A percentile compares a stretch with the other conserved stretches of the same genome.
Evolutionary conservation across 176 grass and related monocot species (phyloP).

Genomic region (Bonia amplexicaulis): DNA sequence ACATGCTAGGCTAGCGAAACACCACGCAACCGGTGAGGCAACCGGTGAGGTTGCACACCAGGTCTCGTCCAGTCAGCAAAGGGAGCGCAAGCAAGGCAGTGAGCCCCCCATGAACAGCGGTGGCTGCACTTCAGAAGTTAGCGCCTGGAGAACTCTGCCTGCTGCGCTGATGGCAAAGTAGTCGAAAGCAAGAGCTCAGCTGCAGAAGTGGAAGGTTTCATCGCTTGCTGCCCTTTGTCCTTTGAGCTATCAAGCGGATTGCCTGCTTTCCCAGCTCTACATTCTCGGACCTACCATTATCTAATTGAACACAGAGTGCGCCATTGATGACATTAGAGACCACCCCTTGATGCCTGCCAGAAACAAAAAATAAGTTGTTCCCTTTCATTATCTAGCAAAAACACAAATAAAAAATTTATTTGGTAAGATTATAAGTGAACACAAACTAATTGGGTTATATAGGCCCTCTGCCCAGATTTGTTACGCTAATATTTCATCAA

Average conservation of each 20-base stretch:
- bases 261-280: conserved; percentile 62
- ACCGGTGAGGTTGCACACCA: conserved; percentile 15
- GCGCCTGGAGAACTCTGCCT: conserved; percentile 2
- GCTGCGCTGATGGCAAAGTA: background rate
- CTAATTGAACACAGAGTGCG: conserved; percentile 41
- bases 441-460: background rate
- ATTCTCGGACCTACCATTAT: conserved; percentile 55
- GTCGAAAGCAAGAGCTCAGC: background rate
- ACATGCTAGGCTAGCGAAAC: conserved; percentile 29
- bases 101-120: background rate
- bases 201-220: conserved; percentile 22
- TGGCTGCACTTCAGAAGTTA: background rate
- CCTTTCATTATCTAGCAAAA: background rate
- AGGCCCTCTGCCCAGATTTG: background rate
- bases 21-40: background rate
- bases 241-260: conserved; percentile 63
- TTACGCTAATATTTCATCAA: background rate
- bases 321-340: conserved; percentile 43
- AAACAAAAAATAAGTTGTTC: background rate
- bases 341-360: conserved; percentile 60
- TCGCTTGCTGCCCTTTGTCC: conserved; percentile 37
- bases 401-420: background rate
- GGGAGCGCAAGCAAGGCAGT: background rate
- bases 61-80: conserved; percentile 30
- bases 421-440: background rate